Evolutionary conservation across 2,329 filamentous ascomycete species (phyloP).

Genomic region (Trichoderma afroharzianum): DNA sequence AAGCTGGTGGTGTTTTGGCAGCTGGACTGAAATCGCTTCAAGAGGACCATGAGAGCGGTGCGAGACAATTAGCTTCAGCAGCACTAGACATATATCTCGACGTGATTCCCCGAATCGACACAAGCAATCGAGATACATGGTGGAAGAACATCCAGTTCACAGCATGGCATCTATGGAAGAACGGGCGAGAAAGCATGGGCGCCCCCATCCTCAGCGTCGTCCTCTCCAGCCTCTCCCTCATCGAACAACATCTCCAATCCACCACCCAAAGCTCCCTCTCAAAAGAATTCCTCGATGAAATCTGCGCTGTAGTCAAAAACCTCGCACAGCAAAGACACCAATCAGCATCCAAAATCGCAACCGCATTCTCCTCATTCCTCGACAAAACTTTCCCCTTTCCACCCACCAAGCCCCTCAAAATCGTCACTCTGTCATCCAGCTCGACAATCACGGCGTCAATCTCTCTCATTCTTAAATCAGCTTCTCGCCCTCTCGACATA

Average conservation of each 20-base stretch:
- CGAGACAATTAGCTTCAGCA: slow-evolving; percentile 53
- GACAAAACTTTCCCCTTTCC: slow-evolving; percentile 12
- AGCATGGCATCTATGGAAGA: slow-evolving; percentile 63
- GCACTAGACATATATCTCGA: slow-evolving; percentile 49
- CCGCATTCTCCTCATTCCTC: slow-evolving; percentile 36
- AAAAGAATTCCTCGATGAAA: slow-evolving; percentile 17
- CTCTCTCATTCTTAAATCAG: slow-evolving; percentile 34
- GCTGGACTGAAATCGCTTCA: slow-evolving; percentile 48
- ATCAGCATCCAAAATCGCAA: slow-evolving; percentile 31
- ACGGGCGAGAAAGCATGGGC: slow-evolving; percentile 63
- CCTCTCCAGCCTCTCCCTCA: slow-evolving; percentile 41
- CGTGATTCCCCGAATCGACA: slow-evolving; percentile 37
- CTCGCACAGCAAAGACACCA: slow-evolving; percentile 23
- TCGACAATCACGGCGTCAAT: slow-evolving; percentile 56
- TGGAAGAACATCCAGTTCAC: slow-evolving; percentile 54
- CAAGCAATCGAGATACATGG: slow-evolving; percentile 38
- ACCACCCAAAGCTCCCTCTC: background rate
- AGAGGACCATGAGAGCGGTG: slow-evolving; percentile 56
- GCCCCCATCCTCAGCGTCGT: slow-evolving; percentile 53
- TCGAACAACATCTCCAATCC: slow-evolving; percentile 31
- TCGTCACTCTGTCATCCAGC: slow-evolving; percentile 61
- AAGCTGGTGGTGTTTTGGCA: slow-evolving; percentile 44
- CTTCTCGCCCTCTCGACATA: slow-evolving; percentile 42
- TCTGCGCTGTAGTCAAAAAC: slow-evolving; percentile 21
- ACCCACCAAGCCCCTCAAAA: slow-evolving; percentile 34